These are phyloP conservation scores for Rhizophora mangle DNA, from an alignment of 345 rosid species.

Conservation along the genomic window DNA sequence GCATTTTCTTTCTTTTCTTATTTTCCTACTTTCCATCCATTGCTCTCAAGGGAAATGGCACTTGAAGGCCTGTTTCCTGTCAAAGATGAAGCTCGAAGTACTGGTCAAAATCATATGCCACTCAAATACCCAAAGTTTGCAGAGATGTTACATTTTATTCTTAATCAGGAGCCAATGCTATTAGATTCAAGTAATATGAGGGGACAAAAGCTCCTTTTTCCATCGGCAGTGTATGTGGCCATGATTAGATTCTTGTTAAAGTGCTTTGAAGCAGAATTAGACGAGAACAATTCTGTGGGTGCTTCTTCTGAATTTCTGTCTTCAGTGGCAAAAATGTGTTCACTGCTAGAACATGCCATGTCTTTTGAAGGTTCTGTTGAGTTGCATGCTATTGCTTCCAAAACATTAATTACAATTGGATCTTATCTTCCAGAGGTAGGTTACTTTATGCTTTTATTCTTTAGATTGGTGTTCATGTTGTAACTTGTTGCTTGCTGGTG, in stretches of 20 bases:
- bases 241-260: slow-evolving; percentile 74
- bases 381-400: slow-evolving; percentile 81
- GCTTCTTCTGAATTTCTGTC: slow-evolving; percentile 56
- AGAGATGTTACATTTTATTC: slow-evolving; percentile 67
- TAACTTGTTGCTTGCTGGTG: neutral
- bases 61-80: slow-evolving; percentile 73
- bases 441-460: slow-evolving; percentile 8
- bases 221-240: slow-evolving; percentile 64
- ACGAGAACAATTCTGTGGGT: slow-evolving; percentile 44
- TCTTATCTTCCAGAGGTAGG: slow-evolving; percentile 77
- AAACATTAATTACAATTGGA: slow-evolving; percentile 68
- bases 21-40: neutral
- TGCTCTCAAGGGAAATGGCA: slow-evolving; percentile 69
- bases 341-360: slow-evolving; percentile 82
- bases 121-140: slow-evolving; percentile 63
- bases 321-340: slow-evolving; percentile 63
- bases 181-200: slow-evolving; percentile 63
- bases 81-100: slow-evolving; percentile 45
- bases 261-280: slow-evolving; percentile 83
- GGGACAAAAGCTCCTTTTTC: slow-evolving; percentile 73
- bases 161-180: slow-evolving; percentile 71
- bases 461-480: neutral
- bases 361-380: slow-evolving; percentile 77
- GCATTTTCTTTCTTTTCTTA: neutral
- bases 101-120: slow-evolving; percentile 38